Conservation (phyloP, 441 rosid genomes). For the Biscutella auriculata region DNA sequence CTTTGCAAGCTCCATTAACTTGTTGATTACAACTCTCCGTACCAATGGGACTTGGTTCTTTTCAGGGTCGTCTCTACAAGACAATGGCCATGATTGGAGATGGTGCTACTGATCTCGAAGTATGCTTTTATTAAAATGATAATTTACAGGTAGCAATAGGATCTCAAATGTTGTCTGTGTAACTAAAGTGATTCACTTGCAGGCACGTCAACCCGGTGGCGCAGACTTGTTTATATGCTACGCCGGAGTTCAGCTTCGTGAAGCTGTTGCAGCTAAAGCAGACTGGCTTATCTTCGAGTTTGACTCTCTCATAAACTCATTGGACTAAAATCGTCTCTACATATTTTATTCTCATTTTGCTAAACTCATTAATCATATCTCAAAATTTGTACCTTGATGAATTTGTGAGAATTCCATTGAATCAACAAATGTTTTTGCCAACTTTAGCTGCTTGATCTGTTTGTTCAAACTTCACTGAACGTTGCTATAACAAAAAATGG, state of each 20-base stretch:
- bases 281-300: conserved; percentile 80
- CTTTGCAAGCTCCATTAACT: neutral
- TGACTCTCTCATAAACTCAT: conserved; percentile 39
- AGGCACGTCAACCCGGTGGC: conserved; percentile 88
- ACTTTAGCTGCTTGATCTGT: conserved; percentile 2
- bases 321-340: conserved; percentile 23
- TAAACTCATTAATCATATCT: conserved; percentile 10
- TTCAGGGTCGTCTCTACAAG: conserved; percentile 63
- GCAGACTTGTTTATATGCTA: conserved; percentile 82
- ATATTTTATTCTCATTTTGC: neutral
- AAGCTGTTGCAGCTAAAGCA: conserved; percentile 69
- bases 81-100: conserved; percentile 85
- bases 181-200: neutral
- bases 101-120: conserved; percentile 97
- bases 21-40: conserved; percentile 11
- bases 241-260: conserved; percentile 75
- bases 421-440: conserved; percentile 1
- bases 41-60: conserved; percentile 1
- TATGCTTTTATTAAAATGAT: conserved; percentile 11
- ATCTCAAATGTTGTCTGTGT: neutral
- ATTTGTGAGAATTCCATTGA: neutral
- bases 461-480: conserved; percentile 9
- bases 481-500: conserved; percentile 2
- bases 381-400: neutral
- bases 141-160: neutral